Base-by-base conservation (phyloP, 352 stramenopile genomes). In the Phytophthora syringae region DNA sequence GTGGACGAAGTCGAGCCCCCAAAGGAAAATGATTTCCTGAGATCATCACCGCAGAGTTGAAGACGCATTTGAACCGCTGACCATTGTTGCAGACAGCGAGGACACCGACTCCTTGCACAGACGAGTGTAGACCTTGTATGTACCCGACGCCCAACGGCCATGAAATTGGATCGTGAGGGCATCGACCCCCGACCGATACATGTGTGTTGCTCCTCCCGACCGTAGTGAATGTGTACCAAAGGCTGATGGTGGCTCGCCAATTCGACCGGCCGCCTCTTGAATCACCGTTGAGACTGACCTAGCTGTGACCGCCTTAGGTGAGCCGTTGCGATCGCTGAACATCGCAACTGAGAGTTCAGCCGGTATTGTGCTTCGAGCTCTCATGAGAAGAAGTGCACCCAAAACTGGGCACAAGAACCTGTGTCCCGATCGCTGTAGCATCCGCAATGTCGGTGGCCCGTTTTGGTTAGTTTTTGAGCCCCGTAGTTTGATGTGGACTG, bases 51-150 rank as follows among this genome's bases (percentile, higher is more conserved):
- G 27, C 27, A 32, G 27, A 10, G 27, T 32, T 32, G 27, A 32
- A 32, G 27, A 32, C 9, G 27, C 27, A n/a, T 9, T 32, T 32
- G 32, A 16, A n/a, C 32, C 7, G 32, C 32, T 39, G 32, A 43
- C 2, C 54, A 64, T 64, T 2, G 27, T 48, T 0, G 1, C n/a
- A 6, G 42, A 25, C 16, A 64, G 22, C 2, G 16, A 30, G 36
- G 43, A 1, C 1, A 43, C 55, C 7, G 55, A n/a, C n/a, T n/a
- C 44, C 25, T 56, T 45, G 58, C 58, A 59, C 1, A 64, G 45
- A 6, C 39, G 49, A n/a, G 64, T 73, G 48, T 73, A 64, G 37
- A n/a, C 32, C 21, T 73, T 73, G 58, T 57, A 67, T 2, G 37
- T 48, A 12, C 64, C 58, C 0, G 58, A 59, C 0, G 44, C 34